Evolutionary conservation across 805 yeast species (phyloP), one percentile per base, ranked within the genome.

Genomic region (Ogataea methanolica): DNA sequence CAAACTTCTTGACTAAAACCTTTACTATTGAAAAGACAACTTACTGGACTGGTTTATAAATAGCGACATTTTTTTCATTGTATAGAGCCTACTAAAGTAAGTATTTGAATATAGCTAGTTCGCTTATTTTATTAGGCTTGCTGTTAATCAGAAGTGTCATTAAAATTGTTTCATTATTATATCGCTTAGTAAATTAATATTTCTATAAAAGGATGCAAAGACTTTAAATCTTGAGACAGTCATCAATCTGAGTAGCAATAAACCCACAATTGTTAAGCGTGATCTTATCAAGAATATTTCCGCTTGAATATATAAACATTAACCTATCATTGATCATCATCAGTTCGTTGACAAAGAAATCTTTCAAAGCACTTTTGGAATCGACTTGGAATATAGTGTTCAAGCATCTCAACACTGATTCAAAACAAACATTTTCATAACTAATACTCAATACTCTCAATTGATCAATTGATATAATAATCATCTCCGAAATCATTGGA

Each of bases 401-500:
- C 41, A 51, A 26, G 21, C 52, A 48, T 12, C 40, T 36, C 37
- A 55, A 33, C 16, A 45, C 44, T 1, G 59, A 51, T 14, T 51
- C 55, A 33, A 55, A 34, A 5, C 49, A 29, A 3, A 39, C 34
- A n/a, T 41, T 45, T 19, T 55, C 57, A 35, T 39, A 51, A 2
- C 23, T 7, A 11, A 48, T 35, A 17, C 40, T 5, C 2, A 53
- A 39, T 11, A 33, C 39, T 33, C 44, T 41, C 23, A 57, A 23
- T 35, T 48, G 56, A 8, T 44, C 54, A 4, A 40, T 17, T 1
- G 58, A 9, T 14, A 79, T 59, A 0, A 62, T 53, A 6, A 83
- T 51, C 46, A 74, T 63, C 51, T 84, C 90, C 2, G 65, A 59
- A 1, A 78, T 69, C 88, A 86, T 83, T 35, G 78, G 86, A 1